Evolutionary conservation across 148 eudicot species (phyloP).

Genomic region (Chenopodium berlandieri): DNA sequence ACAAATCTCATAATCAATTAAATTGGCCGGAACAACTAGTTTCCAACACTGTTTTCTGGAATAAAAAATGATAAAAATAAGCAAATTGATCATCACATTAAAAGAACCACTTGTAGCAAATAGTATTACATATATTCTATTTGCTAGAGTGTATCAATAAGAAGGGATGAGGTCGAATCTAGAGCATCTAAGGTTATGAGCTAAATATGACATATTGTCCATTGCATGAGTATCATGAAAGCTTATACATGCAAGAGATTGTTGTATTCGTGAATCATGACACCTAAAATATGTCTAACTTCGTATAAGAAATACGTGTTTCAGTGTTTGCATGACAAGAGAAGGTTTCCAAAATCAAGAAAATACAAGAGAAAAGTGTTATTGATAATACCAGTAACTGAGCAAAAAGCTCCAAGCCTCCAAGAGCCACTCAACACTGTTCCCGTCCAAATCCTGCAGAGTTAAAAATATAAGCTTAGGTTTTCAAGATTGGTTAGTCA

Average conservation of each 20-base stretch:
- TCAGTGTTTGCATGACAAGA: background rate
- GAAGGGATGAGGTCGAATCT: background rate
- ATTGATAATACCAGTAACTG: slow-evolving; percentile 3
- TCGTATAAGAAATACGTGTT: background rate
- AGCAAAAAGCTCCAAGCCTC: background rate
- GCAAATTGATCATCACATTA: background rate
- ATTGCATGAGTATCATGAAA: background rate
- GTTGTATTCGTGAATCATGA: background rate
- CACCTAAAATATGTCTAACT: background rate
- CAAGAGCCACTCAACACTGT: slow-evolving; percentile 5
- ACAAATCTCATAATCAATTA: background rate
- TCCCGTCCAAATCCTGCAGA: background rate
- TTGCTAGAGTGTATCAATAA: background rate
- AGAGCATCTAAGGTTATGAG: background rate
- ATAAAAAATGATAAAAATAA: too few relatives aligned
- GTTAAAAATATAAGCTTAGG: background rate
- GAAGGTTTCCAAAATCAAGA: background rate
- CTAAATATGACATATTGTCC: background rate
- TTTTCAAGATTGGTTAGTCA: background rate
- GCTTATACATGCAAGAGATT: background rate
- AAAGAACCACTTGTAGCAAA: background rate
- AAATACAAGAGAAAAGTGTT: background rate
- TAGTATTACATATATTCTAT: background rate
- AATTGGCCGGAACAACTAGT: background rate
- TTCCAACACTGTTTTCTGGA: background rate